Base-by-base conservation (phyloP, 1,284 basidiomycete genomes). In the Ganoderma lucidum region DNA sequence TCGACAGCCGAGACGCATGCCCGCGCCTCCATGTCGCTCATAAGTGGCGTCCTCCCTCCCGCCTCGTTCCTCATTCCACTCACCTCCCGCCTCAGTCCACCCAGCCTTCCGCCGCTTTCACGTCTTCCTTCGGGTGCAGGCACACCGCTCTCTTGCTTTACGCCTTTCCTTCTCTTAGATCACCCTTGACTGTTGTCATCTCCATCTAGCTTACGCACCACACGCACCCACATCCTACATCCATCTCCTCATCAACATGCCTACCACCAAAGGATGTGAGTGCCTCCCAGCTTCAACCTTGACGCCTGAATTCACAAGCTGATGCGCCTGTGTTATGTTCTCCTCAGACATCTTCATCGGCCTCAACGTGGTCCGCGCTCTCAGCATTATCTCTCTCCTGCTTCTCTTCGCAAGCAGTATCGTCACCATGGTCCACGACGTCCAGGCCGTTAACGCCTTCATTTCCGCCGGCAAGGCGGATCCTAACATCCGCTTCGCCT, bases 321-420 rank as follows among this genome's bases (percentile, higher is more conserved):
- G 17, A 59, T 59, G 35, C 35, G 44, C n/a, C 19, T 15, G 3
- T 37, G 37, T 42, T 30, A 15, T 56, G 12, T 59, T 23, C 15
- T 37, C 2, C 8, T 6, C 72, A 93, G 92, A 88, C 74, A 78
- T 87, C 58, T 97, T 97, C 83, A 88, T 95, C 76, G 87, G 86
- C 65, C 90, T 97, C 78, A 97, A 97, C 78, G 85, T 79, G 75
- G 85, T 94, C 74, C 93, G 96, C 53, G 80, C 87, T 30, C 80
- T 97, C 64, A 95, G 94, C 81, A 89, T 97, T 75, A 85, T 97
- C 68, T 86, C 90, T 5, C 87, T 98, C 66, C 76, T 94, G 15
- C 86, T 93, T 56, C 90, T 96, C 42, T 93, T 97, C 73, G 84
- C 92, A 19, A 93, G 93, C 79, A 95, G 93, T 72, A 90, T 96